Conservation (phyloP, 1,284 basidiomycete genomes). For the Boletellus deceptivus region DNA sequence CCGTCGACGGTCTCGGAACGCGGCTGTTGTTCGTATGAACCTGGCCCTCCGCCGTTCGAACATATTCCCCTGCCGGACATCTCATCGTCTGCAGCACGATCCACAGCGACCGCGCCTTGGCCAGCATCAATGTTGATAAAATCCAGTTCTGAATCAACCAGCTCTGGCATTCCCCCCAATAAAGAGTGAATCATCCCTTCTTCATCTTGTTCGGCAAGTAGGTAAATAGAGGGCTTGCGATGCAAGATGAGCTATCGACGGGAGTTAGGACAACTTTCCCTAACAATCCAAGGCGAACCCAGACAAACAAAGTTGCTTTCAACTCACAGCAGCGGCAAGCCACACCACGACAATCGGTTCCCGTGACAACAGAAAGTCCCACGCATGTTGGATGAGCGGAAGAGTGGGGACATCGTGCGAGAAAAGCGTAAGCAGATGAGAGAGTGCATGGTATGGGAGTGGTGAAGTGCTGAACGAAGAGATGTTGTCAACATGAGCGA, state of each 20-base stretch:
- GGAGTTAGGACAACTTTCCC: conserved; percentile 5
- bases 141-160: conserved; percentile 47
- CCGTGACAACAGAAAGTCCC: conserved; percentile 82
- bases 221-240: conserved; percentile 56
- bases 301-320: not conserved
- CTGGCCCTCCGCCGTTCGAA: not conserved
- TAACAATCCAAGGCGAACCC: not conserved
- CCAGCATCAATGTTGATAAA: not conserved
- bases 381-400: conserved; percentile 81
- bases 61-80: not conserved
- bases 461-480: conserved; percentile 47
- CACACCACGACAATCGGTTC: conserved; percentile 84
- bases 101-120: not conserved
- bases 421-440: conserved; percentile 88
- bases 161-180: conserved; percentile 67
- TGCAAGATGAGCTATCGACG: conserved; percentile 54
- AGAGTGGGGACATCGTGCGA: conserved; percentile 88
- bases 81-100: conserved; percentile 1
- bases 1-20: not conserved
- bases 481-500: conserved; percentile 2
- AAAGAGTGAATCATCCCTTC: conserved; percentile 86
- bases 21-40: not conserved
- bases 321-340: conserved; percentile 74
- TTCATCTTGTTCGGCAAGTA: conserved; percentile 61
- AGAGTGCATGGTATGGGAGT: conserved; percentile 84